Conservation (phyloP, 805 yeast genomes). For the Vanderwaltozyma polyspora region DNA sequence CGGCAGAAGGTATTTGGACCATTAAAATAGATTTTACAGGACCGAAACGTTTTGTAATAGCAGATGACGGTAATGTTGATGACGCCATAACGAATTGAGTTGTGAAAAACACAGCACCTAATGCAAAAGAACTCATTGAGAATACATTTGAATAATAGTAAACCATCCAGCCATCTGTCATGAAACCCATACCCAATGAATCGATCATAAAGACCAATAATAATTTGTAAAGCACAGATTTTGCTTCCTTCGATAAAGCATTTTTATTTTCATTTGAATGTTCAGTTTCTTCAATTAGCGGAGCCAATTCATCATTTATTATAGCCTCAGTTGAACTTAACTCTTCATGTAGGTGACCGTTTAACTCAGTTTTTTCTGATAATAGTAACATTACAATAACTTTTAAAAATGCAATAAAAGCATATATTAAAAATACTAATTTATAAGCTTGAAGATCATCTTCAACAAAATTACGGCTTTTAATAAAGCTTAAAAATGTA, state of each 20-base stretch:
- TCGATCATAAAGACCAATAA: conserved; percentile 66
- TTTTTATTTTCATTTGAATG: conserved; percentile 3
- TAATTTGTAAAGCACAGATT: conserved; percentile 35
- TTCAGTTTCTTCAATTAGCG: conserved; percentile 11
- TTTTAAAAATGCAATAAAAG: conserved; percentile 43
- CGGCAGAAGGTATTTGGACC: conserved; percentile 71
- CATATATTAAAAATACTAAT: conserved; percentile 44
- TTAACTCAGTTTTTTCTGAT: conserved; percentile 42
- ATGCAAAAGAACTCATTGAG: conserved; percentile 38
- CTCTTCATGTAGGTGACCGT: conserved; percentile 14
- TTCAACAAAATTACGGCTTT: conserved; percentile 25
- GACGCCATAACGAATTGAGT: conserved; percentile 53
- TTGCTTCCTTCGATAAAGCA: conserved; percentile 32
- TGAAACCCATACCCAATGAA: conserved; percentile 79
- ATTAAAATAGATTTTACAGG: conserved; percentile 66
- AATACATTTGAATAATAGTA: conserved; percentile 61
- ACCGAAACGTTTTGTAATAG: conserved; percentile 54
- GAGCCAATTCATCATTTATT: conserved; percentile 19
- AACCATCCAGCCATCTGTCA: conserved; percentile 82
- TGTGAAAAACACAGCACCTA: conserved; percentile 59
- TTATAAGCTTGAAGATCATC: conserved; percentile 39
- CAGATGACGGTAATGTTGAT: conserved; percentile 69
- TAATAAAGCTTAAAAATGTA: conserved; percentile 37
- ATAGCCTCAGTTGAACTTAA: conserved; percentile 10
- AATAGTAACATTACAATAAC: conserved; percentile 39